phyloP scores from a whole-genome alignment of 2,329 filamentous ascomycete species.

The Alternaria triticimaculans region DNA sequence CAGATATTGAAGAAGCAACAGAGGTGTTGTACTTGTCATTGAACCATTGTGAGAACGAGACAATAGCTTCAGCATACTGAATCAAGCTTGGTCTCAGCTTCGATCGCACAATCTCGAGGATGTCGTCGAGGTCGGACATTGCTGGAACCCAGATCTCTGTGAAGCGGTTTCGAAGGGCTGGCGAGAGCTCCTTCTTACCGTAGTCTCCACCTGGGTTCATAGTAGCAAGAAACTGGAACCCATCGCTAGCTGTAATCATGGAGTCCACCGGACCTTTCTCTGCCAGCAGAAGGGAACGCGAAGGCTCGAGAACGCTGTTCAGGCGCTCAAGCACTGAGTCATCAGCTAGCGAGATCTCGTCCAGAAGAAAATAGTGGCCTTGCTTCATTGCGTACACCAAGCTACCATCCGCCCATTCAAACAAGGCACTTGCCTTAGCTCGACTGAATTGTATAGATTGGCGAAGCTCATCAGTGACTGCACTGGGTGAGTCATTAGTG shows the following conservation, averaged over 20 bases:
- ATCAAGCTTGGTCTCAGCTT: slow-evolving; percentile 69
- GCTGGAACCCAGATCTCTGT: slow-evolving; percentile 98
- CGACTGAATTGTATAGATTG: slow-evolving; percentile 55
- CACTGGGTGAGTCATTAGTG: slow-evolving; percentile 51
- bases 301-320: slow-evolving; percentile 93
- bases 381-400: slow-evolving; percentile 92
- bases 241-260: slow-evolving; percentile 74
- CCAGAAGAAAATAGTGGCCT: slow-evolving; percentile 89
- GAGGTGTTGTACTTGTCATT: slow-evolving; percentile 78
- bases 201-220: slow-evolving; percentile 99
- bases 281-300: slow-evolving; percentile 83
- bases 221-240: slow-evolving; percentile 95
- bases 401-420: slow-evolving; percentile 95
- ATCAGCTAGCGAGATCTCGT: slow-evolving; percentile 97
- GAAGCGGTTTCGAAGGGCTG: slow-evolving; percentile 92
- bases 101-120: slow-evolving; percentile 81
- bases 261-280: slow-evolving; percentile 91
- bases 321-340: slow-evolving; percentile 95
- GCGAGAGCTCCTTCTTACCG: slow-evolving; percentile 95
- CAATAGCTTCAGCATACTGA: slow-evolving; percentile 70
- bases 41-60: slow-evolving; percentile 93
- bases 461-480: slow-evolving; percentile 54
- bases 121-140: slow-evolving; percentile 82
- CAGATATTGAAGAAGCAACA: slow-evolving; percentile 79
- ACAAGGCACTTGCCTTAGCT: slow-evolving; percentile 79